A percentile compares a stretch with the other conserved stretches of the same genome.
Conservation (phyloP, 805 yeast species). For the Limtongia smithiae region DNA sequence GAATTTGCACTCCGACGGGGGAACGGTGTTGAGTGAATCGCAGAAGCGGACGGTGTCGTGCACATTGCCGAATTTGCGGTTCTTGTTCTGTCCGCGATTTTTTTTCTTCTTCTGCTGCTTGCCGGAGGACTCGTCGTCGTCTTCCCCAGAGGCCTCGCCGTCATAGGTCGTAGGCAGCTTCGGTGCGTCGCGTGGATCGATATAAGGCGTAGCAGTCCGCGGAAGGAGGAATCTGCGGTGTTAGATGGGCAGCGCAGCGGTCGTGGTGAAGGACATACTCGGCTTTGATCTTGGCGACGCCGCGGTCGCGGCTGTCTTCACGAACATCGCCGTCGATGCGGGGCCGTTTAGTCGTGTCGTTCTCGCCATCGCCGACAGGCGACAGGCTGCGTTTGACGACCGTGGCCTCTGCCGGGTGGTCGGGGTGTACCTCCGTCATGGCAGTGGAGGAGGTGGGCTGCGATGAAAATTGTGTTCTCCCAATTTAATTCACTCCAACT, state of each 20-base stretch:
- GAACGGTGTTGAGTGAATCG: slow-evolving; percentile 43
- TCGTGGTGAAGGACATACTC: slow-evolving; percentile 53
- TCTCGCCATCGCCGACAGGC: too few relatives aligned
- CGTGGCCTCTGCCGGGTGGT: too few relatives aligned
- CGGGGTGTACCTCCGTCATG: too few relatives aligned
- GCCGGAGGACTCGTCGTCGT: slow-evolving; percentile 43
- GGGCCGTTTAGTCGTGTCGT: too few relatives aligned
- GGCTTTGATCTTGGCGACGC: slow-evolving; percentile 72
- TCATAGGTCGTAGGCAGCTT: neutral
- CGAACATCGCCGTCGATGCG: too few relatives aligned
- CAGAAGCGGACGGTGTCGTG: slow-evolving; percentile 66
- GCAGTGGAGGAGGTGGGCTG: too few relatives aligned
- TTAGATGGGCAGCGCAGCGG: neutral
- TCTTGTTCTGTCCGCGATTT: slow-evolving; percentile 77
- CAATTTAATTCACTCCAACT: too few relatives aligned
- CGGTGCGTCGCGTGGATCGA: neutral
- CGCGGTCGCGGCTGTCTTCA: slow-evolving; percentile 51
- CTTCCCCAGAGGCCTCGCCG: slow-evolving; percentile 33
- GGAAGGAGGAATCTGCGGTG: neutral
- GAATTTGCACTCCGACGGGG: slow-evolving; percentile 32
- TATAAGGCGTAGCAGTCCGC: slow-evolving; percentile 1
- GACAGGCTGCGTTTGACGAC: too few relatives aligned
- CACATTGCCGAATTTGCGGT: slow-evolving; percentile 67
- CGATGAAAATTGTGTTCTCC: too few relatives aligned
- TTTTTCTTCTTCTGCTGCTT: slow-evolving; percentile 47